Base-by-base conservation (phyloP, 176 grass and related monocot species). In the Pharus latifolius region DNA sequence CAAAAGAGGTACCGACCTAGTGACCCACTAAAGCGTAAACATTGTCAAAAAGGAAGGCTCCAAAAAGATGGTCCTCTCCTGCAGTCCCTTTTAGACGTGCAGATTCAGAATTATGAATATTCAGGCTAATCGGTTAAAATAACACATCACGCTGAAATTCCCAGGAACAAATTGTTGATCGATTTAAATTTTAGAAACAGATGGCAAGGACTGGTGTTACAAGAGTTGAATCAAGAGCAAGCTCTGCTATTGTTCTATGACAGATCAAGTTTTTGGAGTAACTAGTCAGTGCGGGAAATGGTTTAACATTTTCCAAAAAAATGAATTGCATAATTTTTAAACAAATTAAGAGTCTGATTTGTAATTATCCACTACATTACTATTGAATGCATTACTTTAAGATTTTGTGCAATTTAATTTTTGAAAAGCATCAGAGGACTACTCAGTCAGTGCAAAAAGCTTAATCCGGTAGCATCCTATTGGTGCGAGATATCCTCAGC, bases 391-490 rank as follows among this genome's bases (percentile, higher is more conserved):
- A n/a, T n/a, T n/a, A n/a, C n/a, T n/a, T n/a, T n/a, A n/a, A n/a
- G n/a, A n/a, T n/a, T n/a, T n/a, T n/a, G n/a, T n/a, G n/a, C n/a
- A n/a, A n/a, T n/a, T n/a, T n/a, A n/a, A n/a, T n/a, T n/a, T n/a
- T n/a, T n/a, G n/a, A n/a, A n/a, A n/a, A n/a, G n/a, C n/a, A n/a
- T n/a, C n/a, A n/a, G n/a, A n/a, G n/a, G n/a, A n/a, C n/a, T n/a
- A n/a, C n/a, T n/a, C n/a, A 69, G 30, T 62, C 49, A 53, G 37
- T 23, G 42, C 55, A 69, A 62, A 63, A 4, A 80, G 69, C 53
- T 56, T 75, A 63, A 70, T 75, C 55, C 31, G 24, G 48, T 80
- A 80, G 83, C 23, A 80, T n/a, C n/a, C n/a, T n/a, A n/a, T n/a
- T n/a, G n/a, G 47, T 46, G 69, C 69, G 62, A 69, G 76, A 62